These are phyloP conservation scores for Lumnitzera littorea DNA, from an alignment of 345 rosid genomes.

Conservation along the genomic window DNA sequence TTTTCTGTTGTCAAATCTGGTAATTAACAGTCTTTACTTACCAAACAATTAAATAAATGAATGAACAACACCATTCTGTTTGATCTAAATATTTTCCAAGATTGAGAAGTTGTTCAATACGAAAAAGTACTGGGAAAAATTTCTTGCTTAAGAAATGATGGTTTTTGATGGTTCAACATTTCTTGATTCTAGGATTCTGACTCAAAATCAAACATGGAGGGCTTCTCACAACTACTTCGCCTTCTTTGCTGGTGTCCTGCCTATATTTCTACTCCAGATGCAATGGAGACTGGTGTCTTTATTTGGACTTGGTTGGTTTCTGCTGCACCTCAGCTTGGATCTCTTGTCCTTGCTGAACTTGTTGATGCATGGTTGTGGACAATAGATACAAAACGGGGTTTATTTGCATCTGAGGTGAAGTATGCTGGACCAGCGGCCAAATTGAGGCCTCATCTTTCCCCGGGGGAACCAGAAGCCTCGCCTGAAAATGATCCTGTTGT, in stretches of 20 bases:
- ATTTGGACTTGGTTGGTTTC: constrained; percentile 99
- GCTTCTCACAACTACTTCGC: constrained; percentile 87
- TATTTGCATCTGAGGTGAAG: constrained; percentile 83
- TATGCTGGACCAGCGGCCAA: constrained; percentile 90
- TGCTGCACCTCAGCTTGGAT: constrained; percentile 90
- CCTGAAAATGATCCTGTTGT: constrained; percentile 80
- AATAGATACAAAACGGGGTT: constrained; percentile 92
- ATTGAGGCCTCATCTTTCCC: constrained; percentile 88
- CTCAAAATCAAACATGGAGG: constrained; percentile 74
- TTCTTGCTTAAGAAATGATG: not conserved
- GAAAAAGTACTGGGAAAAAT: too few relatives aligned
- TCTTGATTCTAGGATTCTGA: constrained; percentile 47
- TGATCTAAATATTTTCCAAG: too few relatives aligned
- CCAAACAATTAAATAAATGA: too few relatives aligned
- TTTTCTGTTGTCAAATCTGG: constrained; percentile 90
- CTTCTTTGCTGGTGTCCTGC: constrained; percentile 99
- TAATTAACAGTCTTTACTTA: constrained; percentile 12
- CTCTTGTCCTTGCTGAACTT: constrained; percentile 94
- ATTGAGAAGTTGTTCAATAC: too few relatives aligned
- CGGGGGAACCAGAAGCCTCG: constrained; percentile 78
- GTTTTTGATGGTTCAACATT: not conserved
- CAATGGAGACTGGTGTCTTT: constrained; percentile 96
- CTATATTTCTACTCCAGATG: constrained; percentile 84
- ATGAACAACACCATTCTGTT: too few relatives aligned
- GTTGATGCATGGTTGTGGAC: constrained; percentile 99